Evolutionary conservation across 2,329 filamentous ascomycete genomes (phyloP).

Genomic region (Fusarium sp.): DNA sequence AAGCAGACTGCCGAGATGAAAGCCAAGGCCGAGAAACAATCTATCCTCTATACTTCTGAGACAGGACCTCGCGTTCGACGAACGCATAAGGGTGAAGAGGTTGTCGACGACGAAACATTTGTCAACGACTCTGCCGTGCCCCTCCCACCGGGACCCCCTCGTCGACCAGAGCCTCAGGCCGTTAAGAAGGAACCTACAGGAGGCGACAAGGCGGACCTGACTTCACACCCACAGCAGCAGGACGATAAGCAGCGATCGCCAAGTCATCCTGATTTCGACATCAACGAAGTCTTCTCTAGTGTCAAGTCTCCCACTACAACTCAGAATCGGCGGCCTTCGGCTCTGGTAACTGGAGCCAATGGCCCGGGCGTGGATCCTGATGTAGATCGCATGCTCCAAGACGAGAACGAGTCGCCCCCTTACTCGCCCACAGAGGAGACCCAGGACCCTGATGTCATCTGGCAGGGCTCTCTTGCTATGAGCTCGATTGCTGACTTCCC

Average conservation of each 20-base stretch:
- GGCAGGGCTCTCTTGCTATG: slow-evolving; percentile 83
- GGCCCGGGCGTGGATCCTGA: slow-evolving; percentile 83
- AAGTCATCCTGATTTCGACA: slow-evolving; percentile 75
- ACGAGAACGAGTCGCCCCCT: slow-evolving; percentile 81
- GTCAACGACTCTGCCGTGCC: slow-evolving; percentile 52
- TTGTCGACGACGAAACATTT: slow-evolving; percentile 80
- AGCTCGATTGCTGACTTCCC: slow-evolving; percentile 79
- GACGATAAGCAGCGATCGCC: slow-evolving; percentile 65
- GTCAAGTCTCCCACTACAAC: slow-evolving; percentile 78
- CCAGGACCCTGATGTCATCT: slow-evolving; percentile 76
- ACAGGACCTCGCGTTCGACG: slow-evolving; percentile 80
- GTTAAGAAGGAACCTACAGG: slow-evolving; percentile 53
- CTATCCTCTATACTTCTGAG: slow-evolving; percentile 82
- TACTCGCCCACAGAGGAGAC: slow-evolving; percentile 84
- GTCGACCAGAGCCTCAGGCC: slow-evolving; percentile 38
- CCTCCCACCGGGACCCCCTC: slow-evolving; percentile 35
- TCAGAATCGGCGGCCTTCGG: slow-evolving; percentile 61
- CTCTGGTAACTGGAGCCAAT: slow-evolving; percentile 58
- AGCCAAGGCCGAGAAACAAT: slow-evolving; percentile 82
- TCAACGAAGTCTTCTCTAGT: slow-evolving; percentile 86
- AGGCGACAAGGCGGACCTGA: slow-evolving; percentile 41
- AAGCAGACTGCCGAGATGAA: slow-evolving; percentile 80
- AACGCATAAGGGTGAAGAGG: slow-evolving; percentile 95
- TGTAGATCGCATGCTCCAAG: slow-evolving; percentile 87
- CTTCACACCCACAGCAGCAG: slow-evolving; percentile 51